phyloP scores from a whole-genome alignment of 345 rosid species.

The Gossypium stocksii region DNA sequence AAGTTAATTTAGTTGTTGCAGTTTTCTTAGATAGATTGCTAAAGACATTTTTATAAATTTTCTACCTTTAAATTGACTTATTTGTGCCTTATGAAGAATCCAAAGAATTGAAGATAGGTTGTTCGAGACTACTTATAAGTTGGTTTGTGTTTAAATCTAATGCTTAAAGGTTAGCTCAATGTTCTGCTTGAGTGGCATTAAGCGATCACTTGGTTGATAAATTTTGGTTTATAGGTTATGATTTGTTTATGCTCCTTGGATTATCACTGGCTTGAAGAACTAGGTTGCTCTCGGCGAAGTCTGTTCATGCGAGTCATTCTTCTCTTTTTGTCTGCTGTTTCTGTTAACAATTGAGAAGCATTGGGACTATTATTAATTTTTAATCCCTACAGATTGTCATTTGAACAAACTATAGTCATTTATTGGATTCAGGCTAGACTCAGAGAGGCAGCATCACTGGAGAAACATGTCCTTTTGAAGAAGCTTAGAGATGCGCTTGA shows the following conservation, averaged over 20 bases:
- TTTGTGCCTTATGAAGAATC: background rate
- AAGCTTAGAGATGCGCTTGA: slow-evolving; percentile 94
- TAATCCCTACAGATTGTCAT: background rate
- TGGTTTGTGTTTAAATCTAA: background rate
- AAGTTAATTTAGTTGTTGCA: background rate
- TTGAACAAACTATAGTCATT: slow-evolving; percentile 9
- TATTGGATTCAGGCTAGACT: slow-evolving; percentile 70
- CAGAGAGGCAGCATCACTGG: slow-evolving; percentile 86
- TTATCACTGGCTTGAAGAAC: slow-evolving; percentile 4
- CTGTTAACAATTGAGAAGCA: slow-evolving; percentile 10
- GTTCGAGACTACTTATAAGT: background rate
- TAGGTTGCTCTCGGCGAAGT: background rate
- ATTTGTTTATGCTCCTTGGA: slow-evolving; percentile 9
- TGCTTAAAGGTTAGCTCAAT: slow-evolving; percentile 64
- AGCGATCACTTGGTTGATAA: background rate
- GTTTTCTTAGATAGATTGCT: background rate
- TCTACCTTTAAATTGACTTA: background rate
- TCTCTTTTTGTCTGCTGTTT: background rate
- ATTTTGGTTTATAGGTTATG: background rate
- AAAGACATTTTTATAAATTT: background rate
- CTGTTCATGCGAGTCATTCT: background rate
- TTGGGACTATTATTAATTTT: slow-evolving; percentile 6
- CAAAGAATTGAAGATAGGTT: background rate
- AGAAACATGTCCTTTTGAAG: slow-evolving; percentile 95
- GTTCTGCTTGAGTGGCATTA: slow-evolving; percentile 34